Base-by-base conservation (phyloP, 305 asterid species). In the Salvia sclarea region DNA sequence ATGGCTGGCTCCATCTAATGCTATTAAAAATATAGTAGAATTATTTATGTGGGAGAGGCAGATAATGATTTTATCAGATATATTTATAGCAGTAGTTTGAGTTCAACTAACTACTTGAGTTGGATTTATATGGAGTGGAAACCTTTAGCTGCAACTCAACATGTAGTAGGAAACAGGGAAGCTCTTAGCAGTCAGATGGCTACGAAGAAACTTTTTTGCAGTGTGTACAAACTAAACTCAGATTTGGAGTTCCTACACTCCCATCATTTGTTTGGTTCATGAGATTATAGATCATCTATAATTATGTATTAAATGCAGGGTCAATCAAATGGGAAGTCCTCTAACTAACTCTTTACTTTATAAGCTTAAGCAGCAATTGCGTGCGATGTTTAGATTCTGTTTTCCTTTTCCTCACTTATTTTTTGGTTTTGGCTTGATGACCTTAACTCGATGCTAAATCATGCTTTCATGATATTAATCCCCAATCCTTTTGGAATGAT, bases 121-220 rank as follows among this genome's bases (percentile, higher is more conserved):
- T 67, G 21, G 31, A 43, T 20, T 28, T 44, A 14, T 58, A 59
- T 69, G 50, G 31, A 31, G 17, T 64, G 48, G 8, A 52, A 49
- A 44, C 1, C 47, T 38, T 38, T 65, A 22, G 56, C 33, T 57
- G 54, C 60, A 73, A 1, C 6, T 55, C 44, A 24, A 13, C 14
- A 10, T 31, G 6, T 31, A 50, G 6, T 31, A 50, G 45, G 33
- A 4, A 28, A 28, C 4, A 25, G 4, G 30, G 30, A 28, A 3
- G 44, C 16, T 16, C 14, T n/a, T 5, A 45, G 10, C 21, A 44
- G 20, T 41, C 25, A 13, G 62, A 49, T 50, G 63, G 38, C 43
- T 52, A 18, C 65, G 10, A 52, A 59, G 66, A 24, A 45, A 20
- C 18, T 18, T 37, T 17, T 65, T 38, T 37, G 48, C 14, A 16